Base-by-base conservation (phyloP, 177 flowering plant species). In the Vitis hybrid region DNA sequence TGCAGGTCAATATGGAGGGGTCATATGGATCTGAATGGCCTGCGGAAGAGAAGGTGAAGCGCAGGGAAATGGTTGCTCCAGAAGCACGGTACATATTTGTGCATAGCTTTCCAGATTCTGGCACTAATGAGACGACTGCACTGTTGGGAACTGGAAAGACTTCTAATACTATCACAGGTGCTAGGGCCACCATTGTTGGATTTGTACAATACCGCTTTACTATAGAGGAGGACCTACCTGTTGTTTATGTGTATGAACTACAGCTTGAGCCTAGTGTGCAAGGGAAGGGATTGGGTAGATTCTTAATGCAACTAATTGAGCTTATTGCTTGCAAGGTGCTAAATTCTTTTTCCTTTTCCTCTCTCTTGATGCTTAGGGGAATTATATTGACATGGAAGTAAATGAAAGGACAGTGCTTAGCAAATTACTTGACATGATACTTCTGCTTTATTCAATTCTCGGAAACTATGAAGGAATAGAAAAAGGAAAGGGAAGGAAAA, bases 1-100 rank as follows among this genome's bases (percentile, higher is more conserved):
- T 75, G 10, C 72, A 92, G 98, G 72, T 75, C 51, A 95, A 91
- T 68, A 95, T 95, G 99, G 94, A 86, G 75, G 86, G 80, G 23
- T 79, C 81, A 14, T 93, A 73, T 79, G 97, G 97, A 73, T 54
- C 78, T 55, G 95, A 95, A 64, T 95, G 98, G 98, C 79, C 87
- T 2, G 51, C 60, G 0, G 97, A 95, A 75, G 95, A 90, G 80
- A 91, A 91, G 81, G 81, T 89, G 61, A 93, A 95, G 84, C 84
- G 86, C 32, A 83, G 87, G 74, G 97, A 91, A 67, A 95, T 95
- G 97, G 91, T 87, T 76, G 75, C 92, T 59, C 76, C 88, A 11
- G 95, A 90, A 74, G 98, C 97, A 48, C 91, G 86, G 11, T 95
- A 93, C 75, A 77, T 95, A 74, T 88, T 95, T 85, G 87, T 87